Evolutionary conservation across 169 alveolate genomes (phyloP).

Genomic region (Perkinsus olseni): DNA sequence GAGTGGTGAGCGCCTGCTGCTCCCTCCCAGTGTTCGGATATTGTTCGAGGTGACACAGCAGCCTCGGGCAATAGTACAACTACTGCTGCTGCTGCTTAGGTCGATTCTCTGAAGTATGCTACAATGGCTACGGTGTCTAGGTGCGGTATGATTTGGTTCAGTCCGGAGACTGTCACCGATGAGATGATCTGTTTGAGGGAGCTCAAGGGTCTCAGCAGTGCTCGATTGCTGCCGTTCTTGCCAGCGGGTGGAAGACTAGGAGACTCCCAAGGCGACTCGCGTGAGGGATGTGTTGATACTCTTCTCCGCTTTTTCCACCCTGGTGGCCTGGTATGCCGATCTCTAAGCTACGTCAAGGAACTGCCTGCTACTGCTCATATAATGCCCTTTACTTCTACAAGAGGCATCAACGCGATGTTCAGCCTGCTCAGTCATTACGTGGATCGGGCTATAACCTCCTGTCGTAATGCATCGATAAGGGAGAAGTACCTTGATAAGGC

Average conservation of each 20-base stretch:
- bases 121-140: slow-evolving; percentile 97
- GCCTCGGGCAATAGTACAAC: not conserved
- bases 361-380: slow-evolving; percentile 53
- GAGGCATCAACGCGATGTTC: slow-evolving; percentile 77
- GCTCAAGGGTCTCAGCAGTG: not conserved
- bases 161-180: slow-evolving; percentile 75
- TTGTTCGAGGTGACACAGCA: slow-evolving; percentile 53
- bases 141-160: slow-evolving; percentile 97
- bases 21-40: slow-evolving; percentile 66
- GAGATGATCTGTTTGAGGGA: slow-evolving; percentile 14
- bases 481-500: not conserved
- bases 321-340: slow-evolving; percentile 41
- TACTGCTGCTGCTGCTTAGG: slow-evolving; percentile 14
- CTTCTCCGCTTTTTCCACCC: slow-evolving; percentile 56
- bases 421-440: slow-evolving; percentile 60
- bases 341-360: not conserved
- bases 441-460: not conserved
- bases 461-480: not conserved
- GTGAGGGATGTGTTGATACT: slow-evolving; percentile 57
- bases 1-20: slow-evolving; percentile 91
- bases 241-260: too few species aligned
- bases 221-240: too few species aligned
- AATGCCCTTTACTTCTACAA: slow-evolving; percentile 82
- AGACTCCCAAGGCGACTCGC: too few species aligned
- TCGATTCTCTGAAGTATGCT: slow-evolving; percentile 89